Evolutionary conservation across 306 rosid genomes (phyloP).

Genomic region (Prosopis cineraria): DNA sequence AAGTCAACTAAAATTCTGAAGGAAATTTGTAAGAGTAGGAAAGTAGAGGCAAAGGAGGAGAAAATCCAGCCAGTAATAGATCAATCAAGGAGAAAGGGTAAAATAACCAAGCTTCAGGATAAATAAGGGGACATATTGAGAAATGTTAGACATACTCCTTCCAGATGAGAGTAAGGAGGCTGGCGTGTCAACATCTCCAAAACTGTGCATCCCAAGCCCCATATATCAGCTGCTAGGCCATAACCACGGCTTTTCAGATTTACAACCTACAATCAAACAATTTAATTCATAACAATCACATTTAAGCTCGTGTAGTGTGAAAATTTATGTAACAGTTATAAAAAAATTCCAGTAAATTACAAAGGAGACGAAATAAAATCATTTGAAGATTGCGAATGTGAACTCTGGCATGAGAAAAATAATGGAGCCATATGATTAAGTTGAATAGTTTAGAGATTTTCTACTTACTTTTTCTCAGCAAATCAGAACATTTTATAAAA

Average conservation of each 20-base stretch:
- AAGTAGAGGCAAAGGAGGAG: not conserved
- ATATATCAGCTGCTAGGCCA: conserved; percentile 53
- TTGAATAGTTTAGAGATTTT: not conserved
- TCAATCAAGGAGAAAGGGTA: not conserved
- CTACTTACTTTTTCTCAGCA: not conserved
- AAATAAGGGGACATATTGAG: not conserved
- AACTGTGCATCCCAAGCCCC: conserved; percentile 57
- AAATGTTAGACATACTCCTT: conserved; percentile 48
- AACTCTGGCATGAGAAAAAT: not conserved
- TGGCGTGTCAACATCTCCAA: conserved; percentile 52
- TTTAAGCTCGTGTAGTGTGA: not conserved
- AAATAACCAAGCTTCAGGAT: not conserved
- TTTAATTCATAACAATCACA: not conserved
- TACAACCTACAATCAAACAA: conserved; percentile 45
- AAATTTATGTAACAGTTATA: not conserved
- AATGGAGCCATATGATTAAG: not conserved
- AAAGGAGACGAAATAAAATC: not conserved
- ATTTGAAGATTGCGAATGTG: not conserved
- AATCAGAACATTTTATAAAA: conserved; percentile 1
- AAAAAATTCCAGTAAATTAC: conserved; percentile 8
- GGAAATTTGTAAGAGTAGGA: not conserved
- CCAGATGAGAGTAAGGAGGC: conserved; percentile 58
- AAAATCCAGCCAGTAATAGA: not conserved
- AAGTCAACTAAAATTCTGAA: not conserved
- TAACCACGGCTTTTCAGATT: conserved; percentile 42